These are phyloP conservation scores for Agastache rugosa DNA, from an alignment of 257 asterid genomes.

Conservation along the genomic window DNA sequence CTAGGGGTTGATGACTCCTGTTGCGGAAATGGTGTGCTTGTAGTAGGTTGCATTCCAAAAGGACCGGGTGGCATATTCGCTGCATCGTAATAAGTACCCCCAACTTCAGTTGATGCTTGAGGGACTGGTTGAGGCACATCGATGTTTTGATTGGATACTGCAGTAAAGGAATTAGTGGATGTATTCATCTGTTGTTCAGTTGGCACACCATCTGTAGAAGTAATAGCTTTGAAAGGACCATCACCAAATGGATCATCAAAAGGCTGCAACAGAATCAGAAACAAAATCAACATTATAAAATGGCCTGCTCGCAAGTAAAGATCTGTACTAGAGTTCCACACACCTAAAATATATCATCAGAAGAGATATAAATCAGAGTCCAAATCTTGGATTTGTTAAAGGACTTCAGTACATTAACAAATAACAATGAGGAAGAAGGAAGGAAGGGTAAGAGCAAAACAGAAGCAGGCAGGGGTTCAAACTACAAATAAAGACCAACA, in stretches of 20 bases:
- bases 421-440: neutral
- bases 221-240: conserved; percentile 84
- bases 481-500: neutral
- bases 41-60: conserved; percentile 47
- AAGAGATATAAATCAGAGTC: neutral
- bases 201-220: conserved; percentile 50
- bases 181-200: conserved; percentile 47
- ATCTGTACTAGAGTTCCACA: neutral
- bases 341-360: neutral
- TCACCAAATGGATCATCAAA: conserved; percentile 97
- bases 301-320: neutral
- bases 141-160: conserved; percentile 48
- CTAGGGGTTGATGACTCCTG: conserved; percentile 54
- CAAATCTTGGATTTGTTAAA: neutral
- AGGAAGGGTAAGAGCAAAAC: neutral
- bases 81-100: conserved; percentile 47
- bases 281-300: neutral
- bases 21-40: conserved; percentile 49
- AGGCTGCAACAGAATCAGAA: conserved; percentile 53
- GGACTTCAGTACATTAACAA: neutral
- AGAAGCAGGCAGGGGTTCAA: conserved; percentile 6
- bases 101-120: conserved; percentile 51
- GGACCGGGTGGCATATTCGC: conserved; percentile 43
- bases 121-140: conserved; percentile 49
- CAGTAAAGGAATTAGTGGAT: conserved; percentile 48